phyloP scores from a whole-genome alignment of 257 asterid genomes.

The Buddleja alternifolia region DNA sequence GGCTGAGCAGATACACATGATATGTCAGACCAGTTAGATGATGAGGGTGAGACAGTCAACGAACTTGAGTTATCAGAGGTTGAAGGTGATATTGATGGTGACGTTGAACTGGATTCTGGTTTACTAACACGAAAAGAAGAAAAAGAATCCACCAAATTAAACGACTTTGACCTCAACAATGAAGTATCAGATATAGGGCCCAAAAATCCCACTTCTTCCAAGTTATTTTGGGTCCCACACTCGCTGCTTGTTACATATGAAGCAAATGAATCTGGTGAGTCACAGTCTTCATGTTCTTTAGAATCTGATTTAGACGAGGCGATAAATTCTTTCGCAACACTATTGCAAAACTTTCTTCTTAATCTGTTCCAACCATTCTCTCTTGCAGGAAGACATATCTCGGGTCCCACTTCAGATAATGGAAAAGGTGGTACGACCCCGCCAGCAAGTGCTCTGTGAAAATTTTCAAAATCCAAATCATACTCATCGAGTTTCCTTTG shows the following conservation, averaged over 20 bases:
- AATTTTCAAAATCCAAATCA: constrained; percentile 77
- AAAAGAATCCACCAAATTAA: constrained; percentile 60
- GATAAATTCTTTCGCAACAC: constrained; percentile 50
- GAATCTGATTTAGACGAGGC: constrained; percentile 47
- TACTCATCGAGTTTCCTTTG: constrained; percentile 59
- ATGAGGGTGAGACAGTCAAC: constrained; percentile 82
- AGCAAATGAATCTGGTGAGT: constrained; percentile 51
- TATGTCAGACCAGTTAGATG: constrained; percentile 87
- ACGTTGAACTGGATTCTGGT: constrained; percentile 54
- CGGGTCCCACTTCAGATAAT: constrained; percentile 54
- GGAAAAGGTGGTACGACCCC: constrained; percentile 84
- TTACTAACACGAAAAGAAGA: constrained; percentile 54
- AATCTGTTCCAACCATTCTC: constrained; percentile 76
- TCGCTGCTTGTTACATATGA: constrained; percentile 54
- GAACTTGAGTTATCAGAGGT: constrained; percentile 78
- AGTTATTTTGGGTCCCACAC: constrained; percentile 32
- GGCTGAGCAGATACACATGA: constrained; percentile 69
- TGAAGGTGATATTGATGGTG: constrained; percentile 84
- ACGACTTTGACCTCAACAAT: constrained; percentile 56
- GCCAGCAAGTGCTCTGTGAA: constrained; percentile 65
- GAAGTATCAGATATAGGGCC: constrained; percentile 41
- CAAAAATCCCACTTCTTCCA: constrained; percentile 35
- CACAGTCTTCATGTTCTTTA: constrained; percentile 40
- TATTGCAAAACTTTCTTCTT: constrained; percentile 56
- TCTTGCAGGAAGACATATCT: constrained; percentile 68